Base-by-base conservation (phyloP, 2,329 filamentous ascomycete genomes). In the Podosphaera fusca region DNA sequence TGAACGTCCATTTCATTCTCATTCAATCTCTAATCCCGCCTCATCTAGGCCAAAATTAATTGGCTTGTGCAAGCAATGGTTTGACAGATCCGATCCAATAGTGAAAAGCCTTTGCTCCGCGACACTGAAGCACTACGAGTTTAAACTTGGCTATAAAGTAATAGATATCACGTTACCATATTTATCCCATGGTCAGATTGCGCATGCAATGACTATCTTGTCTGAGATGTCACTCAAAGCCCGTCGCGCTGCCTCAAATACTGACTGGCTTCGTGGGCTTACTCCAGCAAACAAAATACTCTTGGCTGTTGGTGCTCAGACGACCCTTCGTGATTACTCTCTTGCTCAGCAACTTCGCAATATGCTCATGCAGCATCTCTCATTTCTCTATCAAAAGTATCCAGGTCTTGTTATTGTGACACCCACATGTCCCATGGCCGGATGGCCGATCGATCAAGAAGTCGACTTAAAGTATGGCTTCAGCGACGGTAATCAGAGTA, bases 321-420 rank as follows among this genome's bases (percentile, higher is more conserved):
- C 84, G 0, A 74, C 80, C 0, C 80, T 80, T 0, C 72, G 74
- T 0, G 87, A 95, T 65, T 80, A 85, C 63, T 69, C 90, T 58
- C 80, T 82, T 60, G 82, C 81, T 50, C 84, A 86, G 63, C 79
- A 84, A 63, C 69, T 95, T 35, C 81, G 89, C 33, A 77, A 80
- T 40, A 70, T 90, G 40, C 71, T 90, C 56, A 94, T 94, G 87
- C 74, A 77, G 40, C 87, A 94, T 69, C 73, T 94, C 9, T 78
- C 85, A 0, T 74, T 76, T 63, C 71, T 94, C 1, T 95, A 81
- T 70, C 71, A 78, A 62, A 70, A 75, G 57, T 70, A 94, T 50
- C 85, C 87, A 0, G 85, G 84, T 31, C 71, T 95, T 59, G 70
- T 95, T 38, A 80, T 95, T 59, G 71, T 94, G 47, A 84, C 84